These are phyloP conservation scores for Madurella fahalii DNA, from an alignment of 2,329 filamentous ascomycete species.

Conservation along the genomic window DNA sequence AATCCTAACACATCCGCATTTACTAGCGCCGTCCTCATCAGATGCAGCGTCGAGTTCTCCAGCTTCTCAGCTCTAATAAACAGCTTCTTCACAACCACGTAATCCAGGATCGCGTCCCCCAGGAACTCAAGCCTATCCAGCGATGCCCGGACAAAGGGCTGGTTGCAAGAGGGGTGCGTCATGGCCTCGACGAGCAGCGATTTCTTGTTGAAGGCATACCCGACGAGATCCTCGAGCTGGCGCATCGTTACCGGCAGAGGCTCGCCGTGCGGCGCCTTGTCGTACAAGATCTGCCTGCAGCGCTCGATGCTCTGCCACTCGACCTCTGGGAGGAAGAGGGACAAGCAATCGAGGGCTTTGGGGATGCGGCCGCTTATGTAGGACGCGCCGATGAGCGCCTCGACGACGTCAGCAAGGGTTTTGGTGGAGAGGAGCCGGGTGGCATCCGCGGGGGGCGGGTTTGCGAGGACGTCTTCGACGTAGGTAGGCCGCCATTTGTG, in stretches of 20 bases:
- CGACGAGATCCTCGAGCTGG: conserved; percentile 61
- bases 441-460: conserved; percentile 11
- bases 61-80: conserved; percentile 41
- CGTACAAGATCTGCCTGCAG: conserved; percentile 42
- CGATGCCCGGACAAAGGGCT: conserved; percentile 43
- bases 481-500: conserved; percentile 69
- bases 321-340: conserved; percentile 59
- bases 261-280: conserved; percentile 34
- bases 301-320: conserved; percentile 47
- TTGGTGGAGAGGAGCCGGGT: conserved; percentile 63
- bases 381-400: conserved; percentile 75
- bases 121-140: conserved; percentile 81
- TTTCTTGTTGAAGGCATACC: conserved; percentile 67
- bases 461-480: conserved; percentile 35
- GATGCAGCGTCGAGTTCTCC: conserved; percentile 62
- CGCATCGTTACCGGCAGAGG: conserved; percentile 39
- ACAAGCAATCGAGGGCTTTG: conserved; percentile 61
- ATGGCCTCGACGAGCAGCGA: conserved; percentile 70
- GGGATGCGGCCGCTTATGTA: conserved; percentile 64
- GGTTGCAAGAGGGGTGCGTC: conserved; percentile 64
- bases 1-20: conserved; percentile 80
- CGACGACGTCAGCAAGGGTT: conserved; percentile 79
- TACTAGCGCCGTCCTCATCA: conserved; percentile 69
- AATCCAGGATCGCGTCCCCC: conserved; percentile 81
- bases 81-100: conserved; percentile 63